These are phyloP conservation scores for Podaxis sp. DNA, from an alignment of 768 basidiomycete species.

Conservation along the genomic window DNA sequence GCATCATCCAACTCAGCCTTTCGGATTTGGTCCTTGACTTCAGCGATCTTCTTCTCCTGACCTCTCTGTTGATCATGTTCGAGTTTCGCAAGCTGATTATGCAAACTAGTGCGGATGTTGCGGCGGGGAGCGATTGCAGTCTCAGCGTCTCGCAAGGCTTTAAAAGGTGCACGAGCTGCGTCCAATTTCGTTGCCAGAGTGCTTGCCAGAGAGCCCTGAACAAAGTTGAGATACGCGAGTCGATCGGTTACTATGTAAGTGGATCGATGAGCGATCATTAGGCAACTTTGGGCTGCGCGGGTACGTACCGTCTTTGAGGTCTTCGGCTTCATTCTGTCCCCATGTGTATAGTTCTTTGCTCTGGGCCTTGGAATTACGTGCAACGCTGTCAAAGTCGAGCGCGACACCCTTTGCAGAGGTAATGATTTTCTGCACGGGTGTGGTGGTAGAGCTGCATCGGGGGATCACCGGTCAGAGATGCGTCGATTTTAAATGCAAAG, in stretches of 20 bases:
- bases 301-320: constrained; percentile 71
- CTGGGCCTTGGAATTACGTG: constrained; percentile 65
- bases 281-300: constrained; percentile 1
- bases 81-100: constrained; percentile 59
- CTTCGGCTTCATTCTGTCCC: constrained; percentile 71
- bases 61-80: constrained; percentile 69
- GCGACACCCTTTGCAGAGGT: constrained; percentile 77
- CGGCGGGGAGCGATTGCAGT: constrained; percentile 57
- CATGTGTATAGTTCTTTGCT: constrained; percentile 87
- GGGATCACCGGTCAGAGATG: constrained; percentile 16
- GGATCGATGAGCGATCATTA: constrained; percentile 13
- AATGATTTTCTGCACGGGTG: constrained; percentile 75
- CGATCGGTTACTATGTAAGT: constrained; percentile 65
- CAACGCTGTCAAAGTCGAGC: constrained; percentile 67
- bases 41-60: constrained; percentile 64
- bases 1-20: constrained; percentile 66
- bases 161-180: constrained; percentile 62
- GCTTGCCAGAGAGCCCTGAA: constrained; percentile 64
- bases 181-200: constrained; percentile 65
- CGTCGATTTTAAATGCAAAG: not conserved
- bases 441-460: constrained; percentile 46
- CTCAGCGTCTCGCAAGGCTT: constrained; percentile 74
- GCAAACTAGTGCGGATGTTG: constrained; percentile 55
- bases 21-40: constrained; percentile 68
- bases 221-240: constrained; percentile 78